Base-by-base conservation (phyloP, 441 rosid genomes). In the Eutrema salsugineum region DNA sequence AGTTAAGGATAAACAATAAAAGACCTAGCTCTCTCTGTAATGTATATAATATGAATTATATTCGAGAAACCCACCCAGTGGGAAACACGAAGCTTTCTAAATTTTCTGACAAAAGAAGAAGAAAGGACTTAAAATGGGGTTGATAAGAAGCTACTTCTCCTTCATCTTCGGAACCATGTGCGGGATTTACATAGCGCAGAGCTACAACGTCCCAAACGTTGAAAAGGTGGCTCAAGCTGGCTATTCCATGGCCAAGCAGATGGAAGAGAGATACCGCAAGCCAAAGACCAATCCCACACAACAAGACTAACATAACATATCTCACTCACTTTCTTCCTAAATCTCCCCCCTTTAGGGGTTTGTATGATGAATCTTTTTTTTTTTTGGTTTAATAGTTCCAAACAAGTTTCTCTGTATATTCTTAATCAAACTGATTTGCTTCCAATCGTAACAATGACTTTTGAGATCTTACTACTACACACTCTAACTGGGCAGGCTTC, bases 151-250 rank as follows among this genome's bases (percentile, higher is more conserved):
- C 19, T 65, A 38, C 30, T 81, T 78, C 71, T 67, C 79, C n/a
- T 72, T 82, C 17, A 16, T 70, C 35, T 38, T 69, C 0, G 85
- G 83, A 38, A 66, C 81, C 20, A 53, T 72, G 5, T 33, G 68
- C 28, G 89, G 89, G 30, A 40, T 80, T 62, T 81, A 80, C 67
- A 53, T 82, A n/a, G 84, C 86, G 32, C 90, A 83, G 76, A 84
- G 78, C 69, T 84, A 86, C 66, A 48, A 60, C 16, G 51, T 78
- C 43, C 85, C 84, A 2, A 78, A 84, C 78, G n/a, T 84, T 16
- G 66, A 66, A 35, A 78, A 77, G 30, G 58, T 82, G 68, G 71
- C 71, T 5, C 42, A 42, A 16, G 8, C 76, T 9, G 68, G 62
- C 70, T 30, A 63, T 53, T 35, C 61, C 53, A 72, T 30, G 72